Conservation (phyloP, 768 basidiomycete genomes). For the Pseudohyphozyma bogoriensis region DNA sequence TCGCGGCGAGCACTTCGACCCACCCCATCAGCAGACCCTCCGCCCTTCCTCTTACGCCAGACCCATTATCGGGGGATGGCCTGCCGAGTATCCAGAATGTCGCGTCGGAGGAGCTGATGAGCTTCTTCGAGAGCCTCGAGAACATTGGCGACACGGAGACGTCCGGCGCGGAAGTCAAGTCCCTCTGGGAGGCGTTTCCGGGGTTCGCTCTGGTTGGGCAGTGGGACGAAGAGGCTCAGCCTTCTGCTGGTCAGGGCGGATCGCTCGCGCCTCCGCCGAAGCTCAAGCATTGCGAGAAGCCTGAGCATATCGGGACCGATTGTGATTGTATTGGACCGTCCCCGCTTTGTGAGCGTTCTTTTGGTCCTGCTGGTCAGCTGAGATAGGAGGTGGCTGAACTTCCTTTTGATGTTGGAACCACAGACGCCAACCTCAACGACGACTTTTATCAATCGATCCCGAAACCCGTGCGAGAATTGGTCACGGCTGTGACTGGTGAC, state of each 20-base stretch:
- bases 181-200: background rate
- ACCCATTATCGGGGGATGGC: background rate
- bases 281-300: background rate
- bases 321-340: background rate
- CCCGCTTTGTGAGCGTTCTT: background rate
- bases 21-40: background rate
- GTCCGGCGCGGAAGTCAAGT: background rate
- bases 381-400: no score
- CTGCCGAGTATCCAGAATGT: background rate
- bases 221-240: background rate
- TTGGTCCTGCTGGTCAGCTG: no score
- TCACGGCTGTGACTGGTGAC: no score
- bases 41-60: background rate
- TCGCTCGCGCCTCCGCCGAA: background rate
- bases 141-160: background rate
- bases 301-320: background rate
- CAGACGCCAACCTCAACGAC: no score
- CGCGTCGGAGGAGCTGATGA: background rate
- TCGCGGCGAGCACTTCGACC: background rate
- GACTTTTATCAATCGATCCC: no score
- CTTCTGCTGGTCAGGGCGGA: background rate
- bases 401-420: no score
- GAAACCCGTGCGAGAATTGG: no score
- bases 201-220: background rate
- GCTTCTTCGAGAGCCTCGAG: background rate